Evolutionary conservation across 2,329 filamentous ascomycete genomes (phyloP).

Genomic region (Phoma herbarum): DNA sequence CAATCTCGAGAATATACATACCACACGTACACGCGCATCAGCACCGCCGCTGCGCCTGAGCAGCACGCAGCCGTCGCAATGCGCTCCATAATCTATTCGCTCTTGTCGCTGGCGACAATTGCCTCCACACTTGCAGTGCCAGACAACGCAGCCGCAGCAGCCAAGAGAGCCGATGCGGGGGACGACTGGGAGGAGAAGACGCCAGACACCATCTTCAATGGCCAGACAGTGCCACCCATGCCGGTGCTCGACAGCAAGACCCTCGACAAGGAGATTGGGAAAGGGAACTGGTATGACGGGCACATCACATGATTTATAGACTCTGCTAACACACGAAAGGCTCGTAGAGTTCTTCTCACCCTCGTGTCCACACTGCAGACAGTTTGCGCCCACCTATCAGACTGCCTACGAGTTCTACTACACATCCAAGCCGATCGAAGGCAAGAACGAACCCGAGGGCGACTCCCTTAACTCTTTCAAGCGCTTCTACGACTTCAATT

Average conservation of each 20-base stretch:
- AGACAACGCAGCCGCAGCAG: slow-evolving; percentile 24
- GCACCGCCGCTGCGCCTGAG: slow-evolving; percentile 18
- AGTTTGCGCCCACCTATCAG: slow-evolving; percentile 85
- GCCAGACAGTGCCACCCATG: slow-evolving; percentile 71
- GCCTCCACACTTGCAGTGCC: slow-evolving; percentile 38
- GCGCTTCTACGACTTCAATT: slow-evolving; percentile 87
- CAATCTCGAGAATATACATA: not conserved
- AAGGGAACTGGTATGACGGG: slow-evolving; percentile 73
- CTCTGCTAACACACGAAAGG: slow-evolving; percentile 27
- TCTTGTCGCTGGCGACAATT: slow-evolving; percentile 51
- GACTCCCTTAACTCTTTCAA: slow-evolving; percentile 73
- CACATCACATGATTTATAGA: too few relatives aligned
- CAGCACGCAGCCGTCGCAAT: slow-evolving; percentile 37
- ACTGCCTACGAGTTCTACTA: slow-evolving; percentile 96
- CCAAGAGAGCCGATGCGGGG: slow-evolving; percentile 26
- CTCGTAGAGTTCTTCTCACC: slow-evolving; percentile 63
- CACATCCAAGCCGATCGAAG: slow-evolving; percentile 75
- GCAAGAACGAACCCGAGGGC: slow-evolving; percentile 57
- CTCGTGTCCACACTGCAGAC: slow-evolving; percentile 73
- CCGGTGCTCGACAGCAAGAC: slow-evolving; percentile 66
- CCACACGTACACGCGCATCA: not conserved
- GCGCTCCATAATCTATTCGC: slow-evolving; percentile 48
- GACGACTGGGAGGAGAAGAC: slow-evolving; percentile 42
- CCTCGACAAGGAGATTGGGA: slow-evolving; percentile 65
- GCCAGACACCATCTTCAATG: slow-evolving; percentile 70